These are phyloP conservation scores for Arachnomyces sp. DNA, from an alignment of 2,329 filamentous ascomycete species.

Conservation along the genomic window DNA sequence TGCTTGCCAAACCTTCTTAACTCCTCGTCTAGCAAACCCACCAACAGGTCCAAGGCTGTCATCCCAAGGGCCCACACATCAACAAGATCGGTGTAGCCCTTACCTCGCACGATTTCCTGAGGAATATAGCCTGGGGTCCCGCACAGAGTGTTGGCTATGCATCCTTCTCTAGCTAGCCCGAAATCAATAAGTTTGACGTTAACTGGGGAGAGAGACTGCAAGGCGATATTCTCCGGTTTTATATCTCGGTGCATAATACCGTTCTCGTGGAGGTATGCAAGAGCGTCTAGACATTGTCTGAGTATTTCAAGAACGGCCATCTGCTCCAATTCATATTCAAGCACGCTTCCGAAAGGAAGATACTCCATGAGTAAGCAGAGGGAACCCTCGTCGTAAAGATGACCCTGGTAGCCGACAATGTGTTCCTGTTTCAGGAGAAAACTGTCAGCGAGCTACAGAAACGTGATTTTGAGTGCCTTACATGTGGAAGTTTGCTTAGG, in stretches of 20 bases:
- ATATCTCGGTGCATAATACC: slow-evolving; percentile 16
- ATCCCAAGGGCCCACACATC: slow-evolving; percentile 88
- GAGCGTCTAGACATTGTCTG: slow-evolving; percentile 11
- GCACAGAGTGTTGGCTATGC: neutral
- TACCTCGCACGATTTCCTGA: slow-evolving; percentile 1
- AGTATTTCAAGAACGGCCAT: neutral
- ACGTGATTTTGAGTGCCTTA: too few relatives aligned
- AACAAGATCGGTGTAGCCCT: slow-evolving; percentile 68
- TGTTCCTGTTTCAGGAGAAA: too few relatives aligned
- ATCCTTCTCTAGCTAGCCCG: slow-evolving; percentile 7
- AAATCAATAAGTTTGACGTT: slow-evolving; percentile 13
- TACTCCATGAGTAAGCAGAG: slow-evolving; percentile 3
- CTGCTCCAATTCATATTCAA: neutral
- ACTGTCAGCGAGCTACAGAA: too few relatives aligned
- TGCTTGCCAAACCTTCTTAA: too few relatives aligned
- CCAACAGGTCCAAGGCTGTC: too few relatives aligned
- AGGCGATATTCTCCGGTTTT: slow-evolving; percentile 18
- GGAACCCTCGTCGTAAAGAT: too few relatives aligned
- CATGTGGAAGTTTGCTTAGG: too few relatives aligned
- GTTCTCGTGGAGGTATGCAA: slow-evolving; percentile 14
- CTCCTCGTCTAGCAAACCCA: too few relatives aligned
- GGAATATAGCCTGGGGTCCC: slow-evolving; percentile 1
- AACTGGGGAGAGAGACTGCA: slow-evolving; percentile 4
- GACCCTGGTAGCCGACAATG: too few relatives aligned
- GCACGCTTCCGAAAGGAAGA: slow-evolving; percentile 2